Evolutionary conservation across 2,329 filamentous ascomycete genomes (phyloP).

Genomic region (Pestalotiopsis sp.): DNA sequence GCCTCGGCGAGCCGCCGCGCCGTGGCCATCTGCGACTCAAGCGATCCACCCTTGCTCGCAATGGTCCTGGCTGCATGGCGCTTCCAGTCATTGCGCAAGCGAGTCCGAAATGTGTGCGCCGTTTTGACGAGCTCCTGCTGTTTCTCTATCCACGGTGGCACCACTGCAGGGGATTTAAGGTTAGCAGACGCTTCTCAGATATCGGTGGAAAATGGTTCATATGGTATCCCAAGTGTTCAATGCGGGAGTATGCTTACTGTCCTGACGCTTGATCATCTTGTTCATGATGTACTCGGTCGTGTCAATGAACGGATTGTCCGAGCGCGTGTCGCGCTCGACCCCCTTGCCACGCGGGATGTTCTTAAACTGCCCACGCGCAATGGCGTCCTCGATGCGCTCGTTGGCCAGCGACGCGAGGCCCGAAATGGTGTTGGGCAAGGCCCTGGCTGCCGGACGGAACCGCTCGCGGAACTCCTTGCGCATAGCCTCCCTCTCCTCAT

Average conservation of each 20-base stretch:
- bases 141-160: conserved; percentile 98
- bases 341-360: conserved; percentile 81
- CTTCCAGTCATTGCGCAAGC: conserved; percentile 83
- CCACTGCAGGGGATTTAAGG: conserved; percentile 44
- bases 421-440: conserved; percentile 75
- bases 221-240: neutral
- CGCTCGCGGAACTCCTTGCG: conserved; percentile 78
- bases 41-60: conserved; percentile 72
- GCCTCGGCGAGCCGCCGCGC: conserved; percentile 77
- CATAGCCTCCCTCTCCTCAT: conserved; percentile 73
- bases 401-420: conserved; percentile 86
- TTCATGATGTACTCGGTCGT: conserved; percentile 99
- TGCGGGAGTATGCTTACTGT: conserved; percentile 44
- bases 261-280: conserved; percentile 95
- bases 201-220: neutral
- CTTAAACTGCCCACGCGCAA: conserved; percentile 85
- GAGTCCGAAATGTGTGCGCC: conserved; percentile 68
- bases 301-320: conserved; percentile 87
- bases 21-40: conserved; percentile 72
- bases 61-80: conserved; percentile 81
- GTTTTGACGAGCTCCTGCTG: conserved; percentile 84
- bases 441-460: conserved; percentile 72
- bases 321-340: conserved; percentile 79
- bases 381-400: conserved; percentile 88
- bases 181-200: neutral